Evolutionary conservation across 1,284 basidiomycete species (phyloP), one percentile per base, ranked within the genome.

Genomic region (Exsudoporus floridanus): DNA sequence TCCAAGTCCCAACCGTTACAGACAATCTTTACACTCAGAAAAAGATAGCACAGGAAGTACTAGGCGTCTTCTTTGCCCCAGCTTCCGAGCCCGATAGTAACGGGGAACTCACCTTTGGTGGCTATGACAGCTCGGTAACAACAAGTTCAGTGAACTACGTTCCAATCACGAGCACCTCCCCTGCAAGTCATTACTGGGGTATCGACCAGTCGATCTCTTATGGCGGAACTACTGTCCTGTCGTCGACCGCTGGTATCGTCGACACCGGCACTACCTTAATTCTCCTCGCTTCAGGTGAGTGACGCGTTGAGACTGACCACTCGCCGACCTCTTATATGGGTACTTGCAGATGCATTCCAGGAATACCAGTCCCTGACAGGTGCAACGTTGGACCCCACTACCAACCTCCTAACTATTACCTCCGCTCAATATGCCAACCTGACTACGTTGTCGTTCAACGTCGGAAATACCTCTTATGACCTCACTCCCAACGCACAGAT

Each of bases 51-150:
- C 60, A 63, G n/a, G 68, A 79, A 46, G 63, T 70, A 5, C 69
- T 84, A 47, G 77, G 77, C 16, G 75, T 84, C 60, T 83, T 70
- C 48, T 84, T 76, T 59, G 64, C 69, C 45, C 81, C 81, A 14
- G 52, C 61, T 10, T 66, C 62, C 7, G 55, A 65, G 37, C 37
- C 66, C 16, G 67, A 70, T 45, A 42, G 23, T 39, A 71, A 72
- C 41, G 81, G 81, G 31, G 73, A 72, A 56, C 69, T 83, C 27
- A 75, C 42, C 5, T 81, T 80, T 50, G 82, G 82, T 42, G 72
- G 72, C 5, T 70, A 72, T 34, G 81, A 83, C 55, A 58, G 55
- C 10, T 64, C 68, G 33, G 76, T 75, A 69, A 76, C 51, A 63
- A 78, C 73, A 3, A 71, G 76, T 30, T 61, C 74, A n/a, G 67